Conservation (phyloP, 1,284 basidiomycete species). For the Microbotryum lychnidis-dioicae region DNA sequence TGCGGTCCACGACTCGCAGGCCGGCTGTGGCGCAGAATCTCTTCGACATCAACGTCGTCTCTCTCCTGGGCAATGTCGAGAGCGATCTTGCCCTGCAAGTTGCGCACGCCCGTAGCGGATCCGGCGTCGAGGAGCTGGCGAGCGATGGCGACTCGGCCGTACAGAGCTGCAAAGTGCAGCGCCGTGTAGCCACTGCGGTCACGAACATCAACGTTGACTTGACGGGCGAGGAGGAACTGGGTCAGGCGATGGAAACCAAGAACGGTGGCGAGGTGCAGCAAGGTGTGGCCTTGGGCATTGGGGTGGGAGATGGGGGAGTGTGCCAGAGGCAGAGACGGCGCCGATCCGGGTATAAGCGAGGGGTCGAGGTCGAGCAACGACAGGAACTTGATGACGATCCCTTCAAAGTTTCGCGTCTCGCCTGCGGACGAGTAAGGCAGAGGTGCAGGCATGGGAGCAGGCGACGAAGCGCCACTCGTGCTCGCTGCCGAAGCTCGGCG, state of each 20-base stretch:
- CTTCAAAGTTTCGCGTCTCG: slow-evolving; percentile 55
- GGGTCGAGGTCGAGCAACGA: slow-evolving; percentile 54
- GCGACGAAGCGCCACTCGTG: slow-evolving; percentile 3
- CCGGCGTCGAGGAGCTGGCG: slow-evolving; percentile 64
- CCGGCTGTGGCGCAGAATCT: slow-evolving; percentile 7
- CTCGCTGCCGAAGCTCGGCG: slow-evolving; percentile 8
- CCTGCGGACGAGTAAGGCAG: slow-evolving; percentile 2
- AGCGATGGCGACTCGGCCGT: slow-evolving; percentile 58
- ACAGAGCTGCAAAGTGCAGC: slow-evolving; percentile 74
- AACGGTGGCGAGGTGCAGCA: slow-evolving; percentile 73
- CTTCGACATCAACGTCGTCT: slow-evolving; percentile 46
- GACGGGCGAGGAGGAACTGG: slow-evolving; percentile 61
- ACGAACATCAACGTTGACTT: slow-evolving; percentile 69
- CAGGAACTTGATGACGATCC: slow-evolving; percentile 68
- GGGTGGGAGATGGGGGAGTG: slow-evolving; percentile 34
- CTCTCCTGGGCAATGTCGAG: slow-evolving; percentile 62
- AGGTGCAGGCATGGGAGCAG: background rate
- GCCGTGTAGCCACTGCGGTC: slow-evolving; percentile 88
- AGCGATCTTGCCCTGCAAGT: slow-evolving; percentile 67
- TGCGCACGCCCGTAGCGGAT: slow-evolving; percentile 67
- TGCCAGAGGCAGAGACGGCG: slow-evolving; percentile 22
- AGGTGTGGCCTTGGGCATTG: slow-evolving; percentile 40
- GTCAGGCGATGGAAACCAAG: slow-evolving; percentile 68
- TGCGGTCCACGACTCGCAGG: slow-evolving; percentile 2
- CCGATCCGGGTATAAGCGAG: slow-evolving; percentile 25